Conservation (phyloP, 257 asterid species). For the Coffea canephora region DNA sequence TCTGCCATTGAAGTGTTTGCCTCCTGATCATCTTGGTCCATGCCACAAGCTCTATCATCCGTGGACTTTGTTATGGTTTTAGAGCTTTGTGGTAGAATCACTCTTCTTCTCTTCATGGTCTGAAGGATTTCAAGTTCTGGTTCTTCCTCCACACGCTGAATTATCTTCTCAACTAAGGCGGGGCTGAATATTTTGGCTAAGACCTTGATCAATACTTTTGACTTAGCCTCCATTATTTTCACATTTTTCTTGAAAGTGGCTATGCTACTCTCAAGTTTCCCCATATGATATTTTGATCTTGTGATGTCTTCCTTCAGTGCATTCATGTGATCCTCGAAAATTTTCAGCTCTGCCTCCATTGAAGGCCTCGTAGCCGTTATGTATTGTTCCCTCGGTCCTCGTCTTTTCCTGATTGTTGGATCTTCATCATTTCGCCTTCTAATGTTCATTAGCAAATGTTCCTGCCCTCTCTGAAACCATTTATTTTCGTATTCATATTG, state of each 20-base stretch:
- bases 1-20: background rate
- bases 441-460: slow-evolving; percentile 43
- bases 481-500: slow-evolving; percentile 52
- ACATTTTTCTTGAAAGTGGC: slow-evolving; percentile 11
- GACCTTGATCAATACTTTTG: slow-evolving; percentile 8
- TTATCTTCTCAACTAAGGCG: slow-evolving; percentile 10
- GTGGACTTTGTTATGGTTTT: background rate
- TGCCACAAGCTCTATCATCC: background rate
- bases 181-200: slow-evolving; percentile 27
- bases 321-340: slow-evolving; percentile 13
- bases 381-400: slow-evolving; percentile 1
- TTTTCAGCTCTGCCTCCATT: slow-evolving; percentile 13
- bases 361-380: background rate
- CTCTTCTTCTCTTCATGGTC: slow-evolving; percentile 10
- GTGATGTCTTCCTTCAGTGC: slow-evolving; percentile 32
- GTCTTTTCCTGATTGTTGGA: background rate
- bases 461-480: slow-evolving; percentile 48
- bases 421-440: slow-evolving; percentile 28
- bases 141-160: background rate
- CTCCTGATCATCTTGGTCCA: background rate
- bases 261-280: slow-evolving; percentile 25
- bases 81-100: slow-evolving; percentile 4
- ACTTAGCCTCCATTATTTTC: slow-evolving; percentile 8
- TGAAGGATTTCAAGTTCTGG: slow-evolving; percentile 5
- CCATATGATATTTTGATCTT: slow-evolving; percentile 31